Evolutionary conservation across 2,329 filamentous ascomycete genomes (phyloP).

Genomic region (Colletotrichum eremochloae): DNA sequence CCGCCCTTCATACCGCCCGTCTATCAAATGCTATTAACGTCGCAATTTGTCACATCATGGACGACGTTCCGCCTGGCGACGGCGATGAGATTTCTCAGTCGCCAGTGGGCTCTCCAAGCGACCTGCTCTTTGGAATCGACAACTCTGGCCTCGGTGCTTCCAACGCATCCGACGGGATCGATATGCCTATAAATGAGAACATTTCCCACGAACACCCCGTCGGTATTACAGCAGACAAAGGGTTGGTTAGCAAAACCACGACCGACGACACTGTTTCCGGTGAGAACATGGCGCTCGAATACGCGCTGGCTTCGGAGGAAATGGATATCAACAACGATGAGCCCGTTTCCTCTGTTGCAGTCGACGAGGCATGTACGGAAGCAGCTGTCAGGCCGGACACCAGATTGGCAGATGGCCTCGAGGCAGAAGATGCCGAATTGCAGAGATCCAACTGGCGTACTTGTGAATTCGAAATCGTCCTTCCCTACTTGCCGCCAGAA

Average conservation of each 20-base stretch:
- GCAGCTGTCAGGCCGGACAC: neutral
- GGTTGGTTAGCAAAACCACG: neutral
- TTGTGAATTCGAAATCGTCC: constrained; percentile 48
- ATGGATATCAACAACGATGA: neutral
- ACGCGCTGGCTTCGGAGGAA: neutral
- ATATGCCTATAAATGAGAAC: neutral
- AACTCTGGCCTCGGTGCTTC: neutral
- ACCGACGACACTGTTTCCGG: neutral
- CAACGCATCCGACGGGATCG: neutral
- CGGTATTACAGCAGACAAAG: neutral
- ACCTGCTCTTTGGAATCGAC: constrained; percentile 37
- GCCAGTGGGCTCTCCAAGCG: constrained; percentile 1
- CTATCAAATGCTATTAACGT: neutral
- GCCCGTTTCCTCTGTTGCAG: neutral
- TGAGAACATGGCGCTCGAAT: neutral
- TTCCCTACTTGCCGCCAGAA: constrained; percentile 48
- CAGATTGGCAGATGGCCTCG: neutral
- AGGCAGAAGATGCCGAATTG: neutral
- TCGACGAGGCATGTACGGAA: neutral
- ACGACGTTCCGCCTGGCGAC: constrained; percentile 43
- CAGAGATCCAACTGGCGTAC: constrained; percentile 1
- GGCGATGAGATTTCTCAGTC: constrained; percentile 26
- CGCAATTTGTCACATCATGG: constrained; percentile 43
- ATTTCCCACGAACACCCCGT: neutral
- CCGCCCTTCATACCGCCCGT: neutral